Percentiles rank a stretch among this genome's conserved stretches.
These are phyloP conservation scores for Neonectria sp. DNA, from an alignment of 2,329 filamentous ascomycete genomes.

Conservation along the genomic window DNA sequence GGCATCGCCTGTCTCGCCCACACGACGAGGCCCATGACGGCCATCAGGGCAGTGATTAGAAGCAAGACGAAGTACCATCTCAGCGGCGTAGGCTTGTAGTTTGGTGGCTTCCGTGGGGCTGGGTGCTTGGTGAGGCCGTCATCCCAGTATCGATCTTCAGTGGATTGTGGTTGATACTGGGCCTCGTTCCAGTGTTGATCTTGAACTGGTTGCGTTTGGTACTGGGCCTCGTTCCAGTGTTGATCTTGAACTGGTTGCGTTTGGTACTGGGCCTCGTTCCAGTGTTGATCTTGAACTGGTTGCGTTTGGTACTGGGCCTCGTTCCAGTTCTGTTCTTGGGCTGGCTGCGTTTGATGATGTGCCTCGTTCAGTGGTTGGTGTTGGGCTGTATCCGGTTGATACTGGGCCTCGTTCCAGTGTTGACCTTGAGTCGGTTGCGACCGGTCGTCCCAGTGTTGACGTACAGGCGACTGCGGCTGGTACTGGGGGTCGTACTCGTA, in stretches of 20 bases:
- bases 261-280: neutral
- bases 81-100: constrained; percentile 45
- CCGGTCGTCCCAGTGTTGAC: constrained; percentile 38
- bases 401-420: neutral
- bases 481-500: constrained; percentile 39
- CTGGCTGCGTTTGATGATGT: neutral
- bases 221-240: neutral
- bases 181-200: neutral
- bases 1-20: constrained; percentile 45
- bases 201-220: neutral
- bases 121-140: constrained; percentile 31
- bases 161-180: constrained; percentile 30
- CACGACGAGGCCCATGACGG: constrained; percentile 41
- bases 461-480: constrained; percentile 43
- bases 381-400: neutral
- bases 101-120: constrained; percentile 31
- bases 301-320: neutral
- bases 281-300: neutral
- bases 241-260: neutral
- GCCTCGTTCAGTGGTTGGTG: neutral
- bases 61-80: constrained; percentile 45
- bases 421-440: constrained; percentile 4
- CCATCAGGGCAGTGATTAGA: constrained; percentile 37
- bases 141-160: constrained; percentile 43
- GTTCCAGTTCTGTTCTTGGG: neutral